These are phyloP conservation scores for Cryptococcus neoformans DNA, from an alignment of 1,284 basidiomycete species.

Conservation along the genomic window DNA sequence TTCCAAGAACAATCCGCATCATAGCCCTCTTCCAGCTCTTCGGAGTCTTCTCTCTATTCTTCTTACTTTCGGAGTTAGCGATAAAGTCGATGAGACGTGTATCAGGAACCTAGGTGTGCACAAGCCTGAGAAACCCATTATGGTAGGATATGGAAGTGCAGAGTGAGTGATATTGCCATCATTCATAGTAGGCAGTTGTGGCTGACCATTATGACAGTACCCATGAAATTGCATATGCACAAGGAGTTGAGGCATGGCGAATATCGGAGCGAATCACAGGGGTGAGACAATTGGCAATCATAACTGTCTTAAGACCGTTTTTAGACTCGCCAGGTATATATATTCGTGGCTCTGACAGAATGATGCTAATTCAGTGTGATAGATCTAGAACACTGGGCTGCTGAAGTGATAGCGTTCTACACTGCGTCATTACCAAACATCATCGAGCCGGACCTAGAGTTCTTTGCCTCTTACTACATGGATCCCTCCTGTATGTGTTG, in stretches of 20 bases:
- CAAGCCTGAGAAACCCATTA: conserved; percentile 49
- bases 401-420: conserved; percentile 73
- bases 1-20: conserved; percentile 9
- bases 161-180: conserved; percentile 50
- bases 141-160: conserved; percentile 52
- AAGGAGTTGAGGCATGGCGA: conserved; percentile 57
- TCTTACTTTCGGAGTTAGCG: conserved; percentile 53
- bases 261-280: conserved; percentile 68
- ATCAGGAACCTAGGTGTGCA: conserved; percentile 32
- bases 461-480: conserved; percentile 71
- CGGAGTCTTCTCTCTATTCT: conserved; percentile 48
- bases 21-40: conserved; percentile 24
- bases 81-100: conserved; percentile 67
- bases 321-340: conserved; percentile 64
- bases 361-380: conserved; percentile 12
- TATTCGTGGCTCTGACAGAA: not conserved
- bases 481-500: conserved; percentile 63
- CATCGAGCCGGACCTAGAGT: conserved; percentile 64
- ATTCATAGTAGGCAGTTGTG: conserved; percentile 2
- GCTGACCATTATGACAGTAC: not conserved
- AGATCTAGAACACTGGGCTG: conserved; percentile 66
- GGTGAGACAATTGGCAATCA: conserved; percentile 62
- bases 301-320: conserved; percentile 65
- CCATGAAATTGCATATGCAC: not conserved
- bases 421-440: conserved; percentile 63